A percentile compares a stretch with the other conserved stretches of the same genome.
These are phyloP conservation scores for Fragaria vesca DNA, from an alignment of 306 rosid genomes.

Conservation along the genomic window DNA sequence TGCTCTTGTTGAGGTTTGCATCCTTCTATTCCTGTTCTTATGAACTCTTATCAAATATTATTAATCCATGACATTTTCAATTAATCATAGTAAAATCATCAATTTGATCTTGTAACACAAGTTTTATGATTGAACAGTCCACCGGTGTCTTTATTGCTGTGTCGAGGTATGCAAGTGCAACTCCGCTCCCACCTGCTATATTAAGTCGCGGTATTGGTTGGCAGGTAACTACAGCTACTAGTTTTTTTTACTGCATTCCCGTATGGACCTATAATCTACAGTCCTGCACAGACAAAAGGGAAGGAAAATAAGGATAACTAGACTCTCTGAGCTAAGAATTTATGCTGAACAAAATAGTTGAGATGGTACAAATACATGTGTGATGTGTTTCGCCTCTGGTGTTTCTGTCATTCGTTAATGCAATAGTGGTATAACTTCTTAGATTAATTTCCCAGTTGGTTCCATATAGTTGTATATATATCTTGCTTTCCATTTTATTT, in stretches of 20 bases:
- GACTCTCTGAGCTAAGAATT: neutral
- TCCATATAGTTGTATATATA: neutral
- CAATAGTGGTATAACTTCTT: neutral
- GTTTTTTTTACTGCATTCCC: neutral
- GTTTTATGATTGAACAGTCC: constrained; percentile 55
- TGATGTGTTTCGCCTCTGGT: neutral
- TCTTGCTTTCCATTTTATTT: constrained; percentile 2
- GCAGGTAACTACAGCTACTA: constrained; percentile 56
- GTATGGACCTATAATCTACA: neutral
- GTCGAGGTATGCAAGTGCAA: constrained; percentile 89
- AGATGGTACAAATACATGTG: neutral
- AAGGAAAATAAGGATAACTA: neutral
- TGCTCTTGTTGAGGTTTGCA: constrained; percentile 81
- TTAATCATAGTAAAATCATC: neutral
- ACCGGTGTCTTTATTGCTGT: constrained; percentile 84
- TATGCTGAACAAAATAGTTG: neutral
- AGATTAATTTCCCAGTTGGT: neutral
- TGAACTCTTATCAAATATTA: neutral
- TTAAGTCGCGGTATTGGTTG: constrained; percentile 98
- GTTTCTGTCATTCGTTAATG: neutral
- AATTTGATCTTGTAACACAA: neutral
- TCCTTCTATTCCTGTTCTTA: constrained; percentile 1
- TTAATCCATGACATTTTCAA: neutral
- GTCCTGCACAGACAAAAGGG: neutral
- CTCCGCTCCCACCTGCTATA: constrained; percentile 84